phyloP scores from a whole-genome alignment of 2,329 filamentous ascomycete genomes.

The Hortaea sp. region DNA sequence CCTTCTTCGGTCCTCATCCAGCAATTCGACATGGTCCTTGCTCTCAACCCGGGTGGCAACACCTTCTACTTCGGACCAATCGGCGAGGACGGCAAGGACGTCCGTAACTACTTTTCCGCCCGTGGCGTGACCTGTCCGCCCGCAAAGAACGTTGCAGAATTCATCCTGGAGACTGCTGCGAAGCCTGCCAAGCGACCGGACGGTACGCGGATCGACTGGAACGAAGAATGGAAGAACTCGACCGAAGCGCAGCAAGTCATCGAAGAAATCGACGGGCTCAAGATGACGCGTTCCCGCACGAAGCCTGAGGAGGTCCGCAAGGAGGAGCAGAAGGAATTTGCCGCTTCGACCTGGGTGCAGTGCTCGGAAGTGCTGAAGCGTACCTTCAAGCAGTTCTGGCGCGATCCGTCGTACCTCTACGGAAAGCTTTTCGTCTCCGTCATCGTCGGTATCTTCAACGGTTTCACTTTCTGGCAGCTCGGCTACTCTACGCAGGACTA shows the following conservation, averaged over 20 bases:
- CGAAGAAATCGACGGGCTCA: slow-evolving; percentile 56
- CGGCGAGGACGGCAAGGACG: slow-evolving; percentile 54
- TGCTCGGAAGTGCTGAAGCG: slow-evolving; percentile 58
- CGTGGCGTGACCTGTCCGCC: slow-evolving; percentile 58
- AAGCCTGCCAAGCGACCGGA: slow-evolving; percentile 44
- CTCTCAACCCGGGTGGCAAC: slow-evolving; percentile 58
- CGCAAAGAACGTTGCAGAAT: slow-evolving; percentile 56
- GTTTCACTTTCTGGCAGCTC: slow-evolving; percentile 60
- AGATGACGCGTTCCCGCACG: slow-evolving; percentile 44
- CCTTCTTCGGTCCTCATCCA: slow-evolving; percentile 59
- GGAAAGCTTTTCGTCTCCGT: slow-evolving; percentile 64
- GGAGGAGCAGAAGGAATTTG: slow-evolving; percentile 42
- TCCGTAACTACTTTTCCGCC: slow-evolving; percentile 58
- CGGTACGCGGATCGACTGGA: slow-evolving; percentile 57
- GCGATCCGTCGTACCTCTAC: slow-evolving; percentile 66
- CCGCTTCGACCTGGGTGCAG: slow-evolving; percentile 54
- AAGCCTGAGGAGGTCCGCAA: slow-evolving; percentile 23
- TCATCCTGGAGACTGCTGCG: slow-evolving; percentile 55
- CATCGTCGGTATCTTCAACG: slow-evolving; percentile 64
- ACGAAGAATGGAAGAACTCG: slow-evolving; percentile 62
- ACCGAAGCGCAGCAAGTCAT: slow-evolving; percentile 49
- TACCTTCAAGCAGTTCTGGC: slow-evolving; percentile 56
- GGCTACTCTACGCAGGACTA: slow-evolving; percentile 57
- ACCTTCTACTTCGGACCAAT: slow-evolving; percentile 66
- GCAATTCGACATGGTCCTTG: slow-evolving; percentile 64